Conservation (phyloP, 2,329 filamentous ascomycete species). For the Scedosporium boydii region DNA sequence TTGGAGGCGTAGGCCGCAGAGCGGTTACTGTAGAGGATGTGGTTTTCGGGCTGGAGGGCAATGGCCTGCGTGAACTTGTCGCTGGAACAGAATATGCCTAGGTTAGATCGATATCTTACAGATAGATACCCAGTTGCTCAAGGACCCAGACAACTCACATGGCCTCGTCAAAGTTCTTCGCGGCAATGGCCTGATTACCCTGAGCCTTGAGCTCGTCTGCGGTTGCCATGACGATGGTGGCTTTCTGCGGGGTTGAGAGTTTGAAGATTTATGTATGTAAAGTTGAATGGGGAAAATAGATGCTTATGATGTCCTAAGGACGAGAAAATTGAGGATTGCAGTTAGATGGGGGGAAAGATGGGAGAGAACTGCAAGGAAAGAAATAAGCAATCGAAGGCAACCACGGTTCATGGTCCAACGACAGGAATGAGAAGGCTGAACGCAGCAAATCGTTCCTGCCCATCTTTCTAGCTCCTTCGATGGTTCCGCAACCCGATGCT, state of each 20-base stretch:
- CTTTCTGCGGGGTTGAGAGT: conserved; percentile 4
- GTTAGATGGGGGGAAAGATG: not conserved
- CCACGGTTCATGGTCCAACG: conserved; percentile 15
- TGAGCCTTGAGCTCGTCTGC: conserved; percentile 85
- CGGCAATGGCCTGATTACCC: conserved; percentile 97
- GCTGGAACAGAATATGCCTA: conserved; percentile 33
- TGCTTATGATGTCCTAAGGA: not conserved
- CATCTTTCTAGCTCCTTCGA: conserved; percentile 35
- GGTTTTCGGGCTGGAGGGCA: conserved; percentile 75
- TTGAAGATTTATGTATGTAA: conserved; percentile 2
- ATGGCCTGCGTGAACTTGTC: conserved; percentile 94
- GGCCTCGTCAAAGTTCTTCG: conserved; percentile 93
- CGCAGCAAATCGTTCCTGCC: conserved; percentile 14
- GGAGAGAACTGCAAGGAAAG: conserved; percentile 13
- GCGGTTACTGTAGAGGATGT: conserved; percentile 96
- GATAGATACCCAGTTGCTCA: not conserved
- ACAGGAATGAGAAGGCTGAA: conserved; percentile 4
- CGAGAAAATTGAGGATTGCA: not conserved
- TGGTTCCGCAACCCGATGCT: conserved; percentile 16
- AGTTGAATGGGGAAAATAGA: conserved; percentile 4
- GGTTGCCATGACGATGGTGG: conserved; percentile 36
- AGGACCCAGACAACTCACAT: conserved; percentile 55
- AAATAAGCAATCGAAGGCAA: conserved; percentile 14
- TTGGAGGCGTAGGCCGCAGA: conserved; percentile 84
- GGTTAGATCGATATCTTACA: not conserved